Evolutionary conservation across 2,329 filamentous ascomycete genomes (phyloP), one percentile per base, ranked within the genome.

Genomic region (Trichoderma lentiforme): DNA sequence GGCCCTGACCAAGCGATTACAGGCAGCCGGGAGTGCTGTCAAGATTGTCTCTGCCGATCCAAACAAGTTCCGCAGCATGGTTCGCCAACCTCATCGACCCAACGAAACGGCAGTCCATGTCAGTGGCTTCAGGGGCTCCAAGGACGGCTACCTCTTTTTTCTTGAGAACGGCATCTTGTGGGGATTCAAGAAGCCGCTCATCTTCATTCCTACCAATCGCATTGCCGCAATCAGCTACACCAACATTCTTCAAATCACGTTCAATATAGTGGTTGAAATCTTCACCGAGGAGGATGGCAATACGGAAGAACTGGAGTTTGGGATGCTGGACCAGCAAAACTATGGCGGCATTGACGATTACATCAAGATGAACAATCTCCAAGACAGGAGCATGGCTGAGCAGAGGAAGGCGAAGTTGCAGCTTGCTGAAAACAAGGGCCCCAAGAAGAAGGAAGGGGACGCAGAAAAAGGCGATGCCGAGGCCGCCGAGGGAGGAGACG

Each of bases 281-380:
- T 88, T 88, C 66, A 80, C 83, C 0, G 82, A 79, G 5, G 84
- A 83, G 12, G 83, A 81, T 18, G 85, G 86, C 51, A 80, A 78
- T 14, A 87, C 84, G 1, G 87, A 90, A 73, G 90, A 92, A 76
- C 81, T 91, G 26, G 90, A 92, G 77, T 92, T 92, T 74, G 84
- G 84, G 47, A 92, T 92, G 90, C 79, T 92, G 21, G 90, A 92
- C 75, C 90, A 92, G 79, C 88, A 89, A 74, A 89, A 92, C 77
- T 92, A 90, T 73, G 83, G 81, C 5, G 87, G 86, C 26, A 92
- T 92, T 73, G 89, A 91, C 75, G 85, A 87, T 74, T 92, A 90
- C 76, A 84, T 92, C 61, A 86, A 86, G 76, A 84, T 84, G 11
- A 87, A 92, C 74, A 84, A 86, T 0, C 83, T 92, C 30, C 88